These are phyloP conservation scores for Exophiala lecanii-corni DNA, from an alignment of 2,329 filamentous ascomycete genomes.

Conservation along the genomic window DNA sequence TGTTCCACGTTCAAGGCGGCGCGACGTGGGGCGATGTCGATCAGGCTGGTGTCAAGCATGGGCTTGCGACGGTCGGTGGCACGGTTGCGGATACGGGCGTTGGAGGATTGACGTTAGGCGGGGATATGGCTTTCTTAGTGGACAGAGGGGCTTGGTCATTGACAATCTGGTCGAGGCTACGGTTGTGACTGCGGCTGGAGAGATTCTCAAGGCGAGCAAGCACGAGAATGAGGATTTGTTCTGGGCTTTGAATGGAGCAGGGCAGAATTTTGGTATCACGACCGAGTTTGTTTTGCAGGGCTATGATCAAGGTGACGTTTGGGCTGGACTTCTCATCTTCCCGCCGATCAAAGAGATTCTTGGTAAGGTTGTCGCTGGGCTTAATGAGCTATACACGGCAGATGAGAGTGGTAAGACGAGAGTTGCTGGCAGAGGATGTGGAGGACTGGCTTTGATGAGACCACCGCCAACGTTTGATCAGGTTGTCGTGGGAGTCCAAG, in stretches of 20 bases:
- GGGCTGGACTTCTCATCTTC: conserved; percentile 31
- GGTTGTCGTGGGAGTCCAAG: conserved; percentile 29
- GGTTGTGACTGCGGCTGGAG: conserved; percentile 36
- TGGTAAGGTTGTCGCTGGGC: conserved; percentile 26
- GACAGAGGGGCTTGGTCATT: conserved; percentile 51
- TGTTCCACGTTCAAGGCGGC: conserved; percentile 49
- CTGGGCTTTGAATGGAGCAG: conserved; percentile 41
- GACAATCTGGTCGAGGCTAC: conserved; percentile 43
- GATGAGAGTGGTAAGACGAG: conserved; percentile 25
- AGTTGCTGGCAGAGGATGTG: conserved; percentile 18
- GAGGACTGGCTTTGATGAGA: conserved; percentile 29
- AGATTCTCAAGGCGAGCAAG: conserved; percentile 33
- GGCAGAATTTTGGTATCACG: conserved; percentile 40
- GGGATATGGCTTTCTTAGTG: conserved; percentile 55
- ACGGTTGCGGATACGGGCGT: conserved; percentile 61
- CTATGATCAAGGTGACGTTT: conserved; percentile 34
- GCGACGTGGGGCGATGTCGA: conserved; percentile 54
- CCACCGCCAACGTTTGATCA: conserved; percentile 31
- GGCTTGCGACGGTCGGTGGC: conserved; percentile 57
- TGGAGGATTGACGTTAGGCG: conserved; percentile 54
- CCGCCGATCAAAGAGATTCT: conserved; percentile 25
- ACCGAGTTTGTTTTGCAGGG: conserved; percentile 39
- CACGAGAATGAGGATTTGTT: conserved; percentile 37
- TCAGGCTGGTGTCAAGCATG: conserved; percentile 44
- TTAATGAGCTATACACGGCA: conserved; percentile 25